phyloP scores from a whole-genome alignment of 805 yeast species.

The Lachancea fermentati region DNA sequence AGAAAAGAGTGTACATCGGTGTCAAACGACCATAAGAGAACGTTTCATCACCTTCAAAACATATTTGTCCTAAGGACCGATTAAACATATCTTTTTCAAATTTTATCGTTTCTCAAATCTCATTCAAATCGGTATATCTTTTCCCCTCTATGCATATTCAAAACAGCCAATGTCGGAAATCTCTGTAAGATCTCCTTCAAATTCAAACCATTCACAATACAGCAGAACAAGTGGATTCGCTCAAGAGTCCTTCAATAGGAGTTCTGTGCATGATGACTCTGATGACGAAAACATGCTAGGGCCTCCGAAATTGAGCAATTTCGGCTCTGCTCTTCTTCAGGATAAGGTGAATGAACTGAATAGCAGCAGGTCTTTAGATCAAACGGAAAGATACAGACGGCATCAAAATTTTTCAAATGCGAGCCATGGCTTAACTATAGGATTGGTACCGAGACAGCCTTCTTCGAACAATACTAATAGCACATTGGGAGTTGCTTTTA shows the following conservation, averaged over 20 bases:
- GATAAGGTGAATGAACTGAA: slow-evolving; percentile 12
- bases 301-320: slow-evolving; percentile 29
- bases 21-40: too few relatives aligned
- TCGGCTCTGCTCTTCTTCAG: slow-evolving; percentile 29
- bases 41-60: neutral
- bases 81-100: neutral
- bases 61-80: neutral
- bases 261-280: slow-evolving; percentile 9
- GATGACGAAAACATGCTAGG: slow-evolving; percentile 27
- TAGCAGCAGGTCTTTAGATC: neutral
- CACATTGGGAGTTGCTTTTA: slow-evolving; percentile 1
- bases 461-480: slow-evolving; percentile 1
- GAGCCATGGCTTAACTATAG: slow-evolving; percentile 1
- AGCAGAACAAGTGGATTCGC: neutral
- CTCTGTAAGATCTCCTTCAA: slow-evolving; percentile 4
- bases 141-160: slow-evolving; percentile 4
- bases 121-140: too few relatives aligned
- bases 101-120: too few relatives aligned
- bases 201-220: neutral
- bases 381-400: neutral
- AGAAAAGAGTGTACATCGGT: too few relatives aligned
- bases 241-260: neutral
- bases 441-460: slow-evolving; percentile 1
- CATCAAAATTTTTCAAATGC: neutral
- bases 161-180: slow-evolving; percentile 1